Conservation (phyloP, 2,329 filamentous ascomycete genomes). For the Graphium sp. region DNA sequence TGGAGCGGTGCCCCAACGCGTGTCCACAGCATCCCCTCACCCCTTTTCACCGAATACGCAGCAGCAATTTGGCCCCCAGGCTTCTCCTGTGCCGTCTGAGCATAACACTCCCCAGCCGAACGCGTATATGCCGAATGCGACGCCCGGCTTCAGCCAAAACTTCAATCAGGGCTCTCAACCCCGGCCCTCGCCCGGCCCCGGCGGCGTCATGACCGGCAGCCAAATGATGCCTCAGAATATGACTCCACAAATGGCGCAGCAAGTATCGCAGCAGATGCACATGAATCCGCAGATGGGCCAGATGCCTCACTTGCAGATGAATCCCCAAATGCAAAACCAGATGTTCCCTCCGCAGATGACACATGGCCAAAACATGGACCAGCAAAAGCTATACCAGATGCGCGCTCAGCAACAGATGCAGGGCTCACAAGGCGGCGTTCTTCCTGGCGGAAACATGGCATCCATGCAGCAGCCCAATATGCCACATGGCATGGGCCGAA, state of each 20-base stretch:
- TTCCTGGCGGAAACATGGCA: too few species aligned
- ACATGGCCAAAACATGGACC: conserved; percentile 33
- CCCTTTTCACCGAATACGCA: conserved; percentile 68
- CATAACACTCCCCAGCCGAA: conserved; percentile 61
- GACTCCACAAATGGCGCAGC: conserved; percentile 17
- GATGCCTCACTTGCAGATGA: conserved; percentile 24
- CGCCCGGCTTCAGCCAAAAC: conserved; percentile 39
- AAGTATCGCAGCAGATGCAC: conserved; percentile 19
- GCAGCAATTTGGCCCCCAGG: conserved; percentile 53
- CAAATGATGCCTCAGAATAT: conserved; percentile 40
- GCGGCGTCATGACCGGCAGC: conserved; percentile 26
- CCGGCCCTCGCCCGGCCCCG: conserved; percentile 36
- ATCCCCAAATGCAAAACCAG: conserved; percentile 14
- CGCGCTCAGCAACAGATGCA: conserved; percentile 59
- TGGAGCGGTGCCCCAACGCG: conserved; percentile 57
- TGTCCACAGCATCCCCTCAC: conserved; percentile 84
- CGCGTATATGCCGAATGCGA: conserved; percentile 47
- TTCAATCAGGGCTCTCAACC: conserved; percentile 41
- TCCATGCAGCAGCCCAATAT: too few species aligned
- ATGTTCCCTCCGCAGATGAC: conserved; percentile 20
- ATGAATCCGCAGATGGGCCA: conserved; percentile 19
- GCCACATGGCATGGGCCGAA: too few species aligned
- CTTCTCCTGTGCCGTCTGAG: conserved; percentile 63
- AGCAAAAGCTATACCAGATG: conserved; percentile 73
- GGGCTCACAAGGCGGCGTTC: too few species aligned